Conservation (phyloP, 2,329 filamentous ascomycete genomes). For the Claviceps citrina region DNA sequence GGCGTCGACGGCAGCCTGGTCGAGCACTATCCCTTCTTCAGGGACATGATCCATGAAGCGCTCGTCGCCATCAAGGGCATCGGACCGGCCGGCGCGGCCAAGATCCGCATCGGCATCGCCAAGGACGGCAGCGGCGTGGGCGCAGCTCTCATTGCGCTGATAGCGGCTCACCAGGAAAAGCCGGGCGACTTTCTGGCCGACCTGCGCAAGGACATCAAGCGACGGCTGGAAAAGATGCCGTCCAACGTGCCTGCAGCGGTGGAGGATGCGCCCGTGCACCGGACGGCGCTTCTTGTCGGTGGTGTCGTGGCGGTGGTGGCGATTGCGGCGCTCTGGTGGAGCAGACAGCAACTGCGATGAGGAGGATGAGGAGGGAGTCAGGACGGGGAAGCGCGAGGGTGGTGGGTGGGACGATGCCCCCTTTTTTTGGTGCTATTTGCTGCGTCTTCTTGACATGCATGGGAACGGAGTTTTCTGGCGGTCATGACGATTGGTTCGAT, state of each 20-base stretch:
- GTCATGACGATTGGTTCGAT: background rate
- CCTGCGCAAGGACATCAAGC: constrained; percentile 24
- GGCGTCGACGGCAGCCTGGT: constrained; percentile 90
- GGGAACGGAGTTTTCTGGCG: constrained; percentile 2
- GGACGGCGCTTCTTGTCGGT: constrained; percentile 18
- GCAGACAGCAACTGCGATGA: constrained; percentile 13
- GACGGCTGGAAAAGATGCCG: constrained; percentile 19
- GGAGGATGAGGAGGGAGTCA: background rate
- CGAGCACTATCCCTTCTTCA: constrained; percentile 89
- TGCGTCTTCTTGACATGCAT: constrained; percentile 3
- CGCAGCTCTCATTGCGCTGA: constrained; percentile 82
- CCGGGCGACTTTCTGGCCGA: constrained; percentile 27
- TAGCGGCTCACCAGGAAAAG: constrained; percentile 57
- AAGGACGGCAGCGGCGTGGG: constrained; percentile 81
- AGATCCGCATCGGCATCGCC: constrained; percentile 84
- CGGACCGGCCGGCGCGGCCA: constrained; percentile 63
- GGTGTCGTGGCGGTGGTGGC: constrained; percentile 23
- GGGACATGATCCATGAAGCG: constrained; percentile 73
- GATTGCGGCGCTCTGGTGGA: constrained; percentile 24
- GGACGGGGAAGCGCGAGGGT: background rate
- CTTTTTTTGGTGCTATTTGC: constrained; percentile 2
- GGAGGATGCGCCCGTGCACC: constrained; percentile 17
- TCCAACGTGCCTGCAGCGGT: constrained; percentile 14
- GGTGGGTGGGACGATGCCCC: background rate
- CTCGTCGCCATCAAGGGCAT: constrained; percentile 63